phyloP scores from a whole-genome alignment of 352 stramenopile species.

The Globisporangium radiosum region DNA sequence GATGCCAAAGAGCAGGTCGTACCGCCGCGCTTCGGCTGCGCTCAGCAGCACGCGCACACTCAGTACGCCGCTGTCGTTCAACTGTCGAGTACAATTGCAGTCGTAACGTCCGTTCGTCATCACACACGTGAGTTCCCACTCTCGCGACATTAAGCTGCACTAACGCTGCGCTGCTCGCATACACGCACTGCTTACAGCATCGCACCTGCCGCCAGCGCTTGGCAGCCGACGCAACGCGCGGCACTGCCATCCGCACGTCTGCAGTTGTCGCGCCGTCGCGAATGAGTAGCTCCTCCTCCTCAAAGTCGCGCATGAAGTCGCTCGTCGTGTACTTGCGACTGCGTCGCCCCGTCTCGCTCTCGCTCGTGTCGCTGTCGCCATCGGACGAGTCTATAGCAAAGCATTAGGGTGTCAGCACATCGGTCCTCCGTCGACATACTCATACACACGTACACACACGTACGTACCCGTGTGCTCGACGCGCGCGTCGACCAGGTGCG shows the following conservation, averaged over 20 bases:
- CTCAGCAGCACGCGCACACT: slow-evolving; percentile 49
- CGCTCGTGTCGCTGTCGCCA: slow-evolving; percentile 45
- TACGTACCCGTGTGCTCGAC: slow-evolving; percentile 2
- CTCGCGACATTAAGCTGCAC: no score
- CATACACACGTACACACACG: background rate
- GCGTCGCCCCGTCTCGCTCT: slow-evolving; percentile 21
- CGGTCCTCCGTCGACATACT: background rate
- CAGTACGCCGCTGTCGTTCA: slow-evolving; percentile 11
- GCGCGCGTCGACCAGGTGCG: slow-evolving; percentile 8
- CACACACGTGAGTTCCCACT: background rate
- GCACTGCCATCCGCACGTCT: slow-evolving; percentile 11
- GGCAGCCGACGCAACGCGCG: background rate
- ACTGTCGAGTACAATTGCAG: background rate
- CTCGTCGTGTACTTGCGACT: slow-evolving; percentile 68
- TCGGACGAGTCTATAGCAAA: slow-evolving; percentile 17
- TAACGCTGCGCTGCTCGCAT: no score
- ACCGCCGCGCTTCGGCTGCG: slow-evolving; percentile 47
- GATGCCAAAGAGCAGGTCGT: slow-evolving; percentile 56
- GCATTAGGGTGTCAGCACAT: background rate
- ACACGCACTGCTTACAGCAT: no score
- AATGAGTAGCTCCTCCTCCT: slow-evolving; percentile 36
- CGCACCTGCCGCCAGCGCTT: slow-evolving; percentile 10
- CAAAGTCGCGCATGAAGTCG: slow-evolving; percentile 78
- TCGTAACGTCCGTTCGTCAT: background rate
- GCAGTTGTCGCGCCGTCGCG: slow-evolving; percentile 19